Evolutionary conservation across 78 protist genomes (phyloP).

Genomic region (Dictyostelium brefeldianum): DNA sequence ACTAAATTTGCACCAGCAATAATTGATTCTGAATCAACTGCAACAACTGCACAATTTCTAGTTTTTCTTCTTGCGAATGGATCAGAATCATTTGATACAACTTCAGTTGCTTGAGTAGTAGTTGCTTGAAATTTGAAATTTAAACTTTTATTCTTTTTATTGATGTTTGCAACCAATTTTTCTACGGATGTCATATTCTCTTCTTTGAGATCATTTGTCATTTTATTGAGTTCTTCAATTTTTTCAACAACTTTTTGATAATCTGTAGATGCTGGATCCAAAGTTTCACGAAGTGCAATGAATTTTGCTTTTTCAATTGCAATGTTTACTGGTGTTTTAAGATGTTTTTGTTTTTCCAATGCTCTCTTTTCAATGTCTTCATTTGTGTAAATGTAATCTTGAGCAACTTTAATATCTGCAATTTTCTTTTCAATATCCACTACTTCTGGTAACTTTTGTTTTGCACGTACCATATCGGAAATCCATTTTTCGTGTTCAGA

Average conservation of each 20-base stretch:
- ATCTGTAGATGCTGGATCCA: not conserved
- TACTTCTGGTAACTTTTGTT: not conserved
- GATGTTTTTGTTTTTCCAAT: not conserved
- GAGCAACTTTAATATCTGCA: slow-evolving; percentile 35
- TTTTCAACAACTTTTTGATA: not conserved
- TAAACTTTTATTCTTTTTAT: slow-evolving; percentile 36
- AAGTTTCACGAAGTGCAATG: slow-evolving; percentile 42
- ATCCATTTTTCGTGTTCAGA: slow-evolving; percentile 71
- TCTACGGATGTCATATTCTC: not conserved
- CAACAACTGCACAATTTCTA: slow-evolving; percentile 43
- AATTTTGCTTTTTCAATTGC: slow-evolving; percentile 49
- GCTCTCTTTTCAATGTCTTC: slow-evolving; percentile 71
- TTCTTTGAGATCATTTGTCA: not conserved
- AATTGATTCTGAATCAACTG: not conserved
- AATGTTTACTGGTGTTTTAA: slow-evolving; percentile 23
- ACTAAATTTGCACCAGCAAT: not conserved
- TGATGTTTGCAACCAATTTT: slow-evolving; percentile 4
- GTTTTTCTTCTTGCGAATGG: slow-evolving; percentile 70
- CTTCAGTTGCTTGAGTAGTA: not conserved
- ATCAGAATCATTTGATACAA: slow-evolving; percentile 37
- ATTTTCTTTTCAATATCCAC: slow-evolving; percentile 26
- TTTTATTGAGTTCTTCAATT: slow-evolving; percentile 20
- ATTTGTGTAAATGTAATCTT: slow-evolving; percentile 49
- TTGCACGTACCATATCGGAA: slow-evolving; percentile 55
- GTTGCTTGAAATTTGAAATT: slow-evolving; percentile 23